Conservation (phyloP, 345 rosid genomes). For the Hevea brasiliensis region DNA sequence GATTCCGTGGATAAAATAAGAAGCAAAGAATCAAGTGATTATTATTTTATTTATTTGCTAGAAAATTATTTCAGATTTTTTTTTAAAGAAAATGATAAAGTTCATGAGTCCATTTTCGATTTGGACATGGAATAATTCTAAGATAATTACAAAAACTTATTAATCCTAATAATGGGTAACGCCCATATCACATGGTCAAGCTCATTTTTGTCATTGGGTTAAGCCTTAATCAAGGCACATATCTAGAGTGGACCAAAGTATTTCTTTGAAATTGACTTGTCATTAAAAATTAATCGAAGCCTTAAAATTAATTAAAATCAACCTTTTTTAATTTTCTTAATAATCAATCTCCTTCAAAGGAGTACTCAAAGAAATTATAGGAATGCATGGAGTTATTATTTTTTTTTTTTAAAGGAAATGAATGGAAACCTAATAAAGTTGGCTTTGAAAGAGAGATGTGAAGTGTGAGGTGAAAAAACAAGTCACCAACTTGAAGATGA, state of each 20-base stretch:
- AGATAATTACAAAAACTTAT: not conserved
- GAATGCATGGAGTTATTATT: too few species aligned
- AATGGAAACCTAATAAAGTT: conserved; percentile 9
- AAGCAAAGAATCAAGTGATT: not conserved
- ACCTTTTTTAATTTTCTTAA: too few species aligned
- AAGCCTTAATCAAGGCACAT: too few species aligned
- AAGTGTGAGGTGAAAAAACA: conserved; percentile 18
- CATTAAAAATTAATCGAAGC: too few species aligned
- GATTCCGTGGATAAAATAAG: not conserved
- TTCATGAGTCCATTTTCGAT: not conserved
- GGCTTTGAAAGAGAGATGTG: conserved; percentile 1
- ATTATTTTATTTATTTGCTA: not conserved
- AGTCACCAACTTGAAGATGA: conserved; percentile 20
- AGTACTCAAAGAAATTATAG: not conserved
- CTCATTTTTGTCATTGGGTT: too few species aligned
- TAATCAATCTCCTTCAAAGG: too few species aligned
- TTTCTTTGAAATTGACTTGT: too few species aligned
- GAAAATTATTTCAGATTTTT: too few species aligned
- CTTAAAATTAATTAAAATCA: too few species aligned
- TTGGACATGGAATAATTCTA: not conserved
- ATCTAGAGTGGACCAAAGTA: too few species aligned
- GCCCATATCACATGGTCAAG: too few species aligned
- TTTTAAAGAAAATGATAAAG: not conserved
- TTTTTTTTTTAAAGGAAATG: too few species aligned
- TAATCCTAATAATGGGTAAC: not conserved